Evolutionary conservation across 2,329 filamentous ascomycete species (phyloP), one percentile per base, ranked within the genome.

Genomic region (Cercospora janseana): DNA sequence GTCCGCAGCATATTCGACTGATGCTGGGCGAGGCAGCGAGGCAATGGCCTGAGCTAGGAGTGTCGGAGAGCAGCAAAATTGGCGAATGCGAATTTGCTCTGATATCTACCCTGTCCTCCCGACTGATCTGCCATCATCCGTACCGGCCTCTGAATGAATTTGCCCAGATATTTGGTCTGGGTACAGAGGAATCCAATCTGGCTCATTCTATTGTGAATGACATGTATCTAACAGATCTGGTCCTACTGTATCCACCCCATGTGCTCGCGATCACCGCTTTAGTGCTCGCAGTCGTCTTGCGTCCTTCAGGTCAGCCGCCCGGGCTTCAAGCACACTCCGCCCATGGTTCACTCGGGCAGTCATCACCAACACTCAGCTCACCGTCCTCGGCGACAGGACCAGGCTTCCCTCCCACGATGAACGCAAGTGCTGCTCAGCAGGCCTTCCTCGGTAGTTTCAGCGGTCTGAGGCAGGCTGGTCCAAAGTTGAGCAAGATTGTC

Each of bases 31-130:
- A 98, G 69, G 89, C 91, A 3, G 83, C 89, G 26, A 81, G 86
- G 51, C 78, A 94, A 52, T 95, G 89, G 88, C 85, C 88, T 63
- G 87, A 91, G 57, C 80, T 86, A 52, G 81, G 88, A 59, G 77
- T 80, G 31, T 80, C 84, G 51, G 90, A 95, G 68, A 86, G 87
- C 6, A 83, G 87, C 48, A 88, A 89, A 63, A 79, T 96, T 29
- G 91, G 91, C 62, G 91, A 96, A 74, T 95, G 88, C 79, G 91
- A 96, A 68, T 96, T 95, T 72, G 87, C 82, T 51, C 77, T 96
- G 49, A 95, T 96, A 62, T 90, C 87, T 20, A 91, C 95, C 66
- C 87, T 96, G 81, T 86, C 82, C 69, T 91, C 88, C 4, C 88
- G 94, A 61, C 79, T 96, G 60, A 94, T 95, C 65, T 75, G 95